Base-by-base conservation (phyloP, 2,329 filamentous ascomycete genomes). In the Calonectria hongkongensis region DNA sequence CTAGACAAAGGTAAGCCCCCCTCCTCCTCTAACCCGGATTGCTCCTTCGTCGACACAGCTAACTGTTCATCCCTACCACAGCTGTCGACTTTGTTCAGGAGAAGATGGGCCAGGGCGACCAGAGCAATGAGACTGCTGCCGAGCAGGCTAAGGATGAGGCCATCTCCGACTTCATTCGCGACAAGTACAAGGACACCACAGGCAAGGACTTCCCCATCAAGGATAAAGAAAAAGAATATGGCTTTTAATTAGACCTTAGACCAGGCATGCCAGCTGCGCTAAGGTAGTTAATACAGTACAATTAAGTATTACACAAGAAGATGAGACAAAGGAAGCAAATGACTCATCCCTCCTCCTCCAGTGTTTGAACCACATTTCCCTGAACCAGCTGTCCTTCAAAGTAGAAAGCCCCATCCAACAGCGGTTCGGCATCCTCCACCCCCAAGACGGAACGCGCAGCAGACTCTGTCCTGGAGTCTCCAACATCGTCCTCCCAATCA, bases 131-230 rank as follows among this genome's bases (percentile, higher is more conserved):
- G 84, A 88, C 84, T 64, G 94, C 94, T 6, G 81, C 92, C 25
- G 95, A 97, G 85, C 94, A 97, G 85, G 93, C 93, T 78, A 96
- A 96, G 86, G 95, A 97, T 82, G 93, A 95, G 84, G 87, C 93
- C 82, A 94, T 96, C 78, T 92, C 90, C 33, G 93, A 95, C 82
- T 92, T 90, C 82, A 91, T 96, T 78, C 90, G 94, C 45, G 84
- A 83, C 50, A 87, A 93, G 84, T 96, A 95, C 89, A 95, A 95
- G 88, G 85, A 79, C 58, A 81, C 85, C 0, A 93, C 92, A 0
- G 94, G 94, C 71, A 90, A 85, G 7, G 94, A 96, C 9, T 82
- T 96, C 66, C 92, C 92, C 33, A 85, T 95, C 82, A 86, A 89
- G 81, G 94, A 95, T 83, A 95, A 95, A 87, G 87, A 91, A 7